Evolutionary conservation across 1,284 basidiomycete genomes (phyloP), one percentile per base, ranked within the genome.

Genomic region (Coniferiporia sulphurascens): DNA sequence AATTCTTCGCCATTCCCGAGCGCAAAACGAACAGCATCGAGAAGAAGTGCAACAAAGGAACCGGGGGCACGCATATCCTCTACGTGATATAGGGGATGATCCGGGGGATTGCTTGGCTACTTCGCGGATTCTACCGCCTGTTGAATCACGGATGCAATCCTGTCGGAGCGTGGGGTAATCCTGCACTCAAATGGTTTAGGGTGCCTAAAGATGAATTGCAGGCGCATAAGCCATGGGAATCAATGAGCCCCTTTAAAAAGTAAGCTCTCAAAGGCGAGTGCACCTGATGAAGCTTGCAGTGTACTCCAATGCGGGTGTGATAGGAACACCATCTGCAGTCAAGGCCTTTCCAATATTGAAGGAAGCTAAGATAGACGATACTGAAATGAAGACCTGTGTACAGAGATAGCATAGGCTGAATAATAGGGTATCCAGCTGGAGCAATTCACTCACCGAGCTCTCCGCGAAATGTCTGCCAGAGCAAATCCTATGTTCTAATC

Each of bases 261-360:
- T 27, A 55, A 45, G 38, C 15, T 27, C 27, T 21, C 3, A 17
- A n/a, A 17, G n/a, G n/a, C n/a, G n/a, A n/a, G n/a, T 34, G n/a
- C n/a, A 56, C 55, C 60, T 52, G 3, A 61, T 36, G 44, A 58
- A 48, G 48, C 21, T 35, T 22, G 60, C 43, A 4, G 56, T 48
- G 32, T 57, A 58, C 17, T 48, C 38, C 8, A 19, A 44, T 34
- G 13, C 27, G 22, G 60, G 60, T 13, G 50, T 49, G 32, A 61
- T 58, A 7, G 60, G 55, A 2, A 36, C 21, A 3, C 64, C 66
- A 32, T 64, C 34, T n/a, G 50, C 60, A 52, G 65, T 64, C 12
- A 38, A 44, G 12, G 55, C 58, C 34, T 52, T 58, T 13, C 19
- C 46, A 22, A 67, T 64, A 48, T 64, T 46, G 48, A 67, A 64